Base-by-base conservation (phyloP, 164 flowering plant species). In the Macadamia tetraphylla region DNA sequence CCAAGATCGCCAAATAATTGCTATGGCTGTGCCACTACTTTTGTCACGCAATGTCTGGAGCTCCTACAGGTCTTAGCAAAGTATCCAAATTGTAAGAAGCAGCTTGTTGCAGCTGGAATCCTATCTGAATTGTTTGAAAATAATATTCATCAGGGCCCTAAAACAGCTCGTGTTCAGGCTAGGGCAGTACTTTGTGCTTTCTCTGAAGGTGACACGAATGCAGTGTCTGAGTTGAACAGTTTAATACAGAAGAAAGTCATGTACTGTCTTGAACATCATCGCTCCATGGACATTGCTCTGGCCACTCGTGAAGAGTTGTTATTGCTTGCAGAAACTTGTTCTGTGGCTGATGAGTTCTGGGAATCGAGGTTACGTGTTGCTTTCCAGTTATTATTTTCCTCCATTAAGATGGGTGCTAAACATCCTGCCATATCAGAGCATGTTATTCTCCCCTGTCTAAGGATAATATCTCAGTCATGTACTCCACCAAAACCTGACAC, bases 391-490 rank as follows among this genome's bases (percentile, higher is more conserved):
- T 79, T 95, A 62, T 95, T 95, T 80, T 83, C 96, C 61, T 88
- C 99, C 42, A 89, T 95, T 44, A 92, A 91, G 68, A 68, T 88
- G 77, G 98, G 99, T 51, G 92, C 93, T 53, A 87, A 84, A 61
- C 99, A 95, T 88, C 99, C 99, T 78, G 92, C 96, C 3, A 88
- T 95, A 63, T 86, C 99, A 23, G 99, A 95, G 81, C 88, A 95
- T 80, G 86, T 95, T 18, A 92, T 95, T 73, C 92, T 92, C 71
- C 97, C 99, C 44, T 95, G 99, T 72, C 78, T 95, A 70, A 87
- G 92, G 80, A 89, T 95, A 67, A 77, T 90, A 72, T 88, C 93
- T 72, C 94, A 85, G 75, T 96, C 99, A 53, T 92, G 98, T 74
- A 95, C 98, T 64, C 99, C 98, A 62, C 99, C 99, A 76, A 95